Conservation (phyloP, 768 basidiomycete genomes). For the Tephrocybe sp. region DNA sequence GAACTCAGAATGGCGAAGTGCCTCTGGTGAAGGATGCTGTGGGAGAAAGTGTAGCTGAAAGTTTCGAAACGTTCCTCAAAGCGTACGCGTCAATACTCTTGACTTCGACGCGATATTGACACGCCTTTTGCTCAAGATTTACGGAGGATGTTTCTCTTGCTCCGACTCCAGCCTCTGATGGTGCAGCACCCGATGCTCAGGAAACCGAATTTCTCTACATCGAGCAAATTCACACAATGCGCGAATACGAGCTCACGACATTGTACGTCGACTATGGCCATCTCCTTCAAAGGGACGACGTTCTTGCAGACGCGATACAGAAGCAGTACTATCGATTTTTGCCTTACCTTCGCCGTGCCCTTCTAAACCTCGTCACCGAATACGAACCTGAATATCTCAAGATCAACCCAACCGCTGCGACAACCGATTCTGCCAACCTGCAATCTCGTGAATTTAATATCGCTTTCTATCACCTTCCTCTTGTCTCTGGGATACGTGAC, state of each 20-base stretch:
- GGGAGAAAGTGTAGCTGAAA: slow-evolving; percentile 91
- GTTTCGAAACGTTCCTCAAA: slow-evolving; percentile 89
- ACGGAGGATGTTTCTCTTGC: slow-evolving; percentile 79
- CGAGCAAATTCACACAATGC: slow-evolving; percentile 94
- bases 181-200: slow-evolving; percentile 48
- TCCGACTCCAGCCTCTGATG: slow-evolving; percentile 80
- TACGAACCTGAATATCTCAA: slow-evolving; percentile 95
- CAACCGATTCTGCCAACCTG: slow-evolving; percentile 83
- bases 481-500: slow-evolving; percentile 94
- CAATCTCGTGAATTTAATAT: slow-evolving; percentile 93
- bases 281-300: slow-evolving; percentile 86
- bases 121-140: slow-evolving; percentile 52
- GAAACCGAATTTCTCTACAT: slow-evolving; percentile 80
- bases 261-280: slow-evolving; percentile 96
- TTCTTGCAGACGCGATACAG: slow-evolving; percentile 90
- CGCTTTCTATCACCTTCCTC: slow-evolving; percentile 92
- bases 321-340: slow-evolving; percentile 97
- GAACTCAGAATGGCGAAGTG: slow-evolving; percentile 63
- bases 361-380: slow-evolving; percentile 85
- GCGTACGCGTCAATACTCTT: slow-evolving; percentile 54
- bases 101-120: slow-evolving; percentile 6
- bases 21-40: slow-evolving; percentile 92
- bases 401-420: slow-evolving; percentile 86
- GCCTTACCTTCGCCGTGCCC: slow-evolving; percentile 88
- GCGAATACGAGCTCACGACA: slow-evolving; percentile 90